Base-by-base conservation (phyloP, 2,329 filamentous ascomycete species). In the Talaromyces marneffei region DNA sequence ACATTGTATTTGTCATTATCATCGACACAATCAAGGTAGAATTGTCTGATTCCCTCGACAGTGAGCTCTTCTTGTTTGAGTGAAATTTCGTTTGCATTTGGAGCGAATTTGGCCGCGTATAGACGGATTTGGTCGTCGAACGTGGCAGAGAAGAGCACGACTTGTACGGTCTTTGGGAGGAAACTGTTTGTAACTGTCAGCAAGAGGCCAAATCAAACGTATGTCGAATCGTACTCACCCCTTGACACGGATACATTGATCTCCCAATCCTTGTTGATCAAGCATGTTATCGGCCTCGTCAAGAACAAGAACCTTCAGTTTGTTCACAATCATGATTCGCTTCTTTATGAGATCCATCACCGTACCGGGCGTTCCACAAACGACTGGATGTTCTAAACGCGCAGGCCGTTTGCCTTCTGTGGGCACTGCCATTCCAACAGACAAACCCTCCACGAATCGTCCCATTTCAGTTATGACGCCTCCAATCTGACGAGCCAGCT, bases 201-300 rank as follows among this genome's bases (percentile, higher is more conserved):
- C 16, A 39, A 46, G 6, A 46, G 6, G 48, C 9, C 16, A 16
- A 57, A 7, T 10, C 10, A 4, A 9, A 2, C 14, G n/a, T 8
- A 5, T 4, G 39, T 35, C 25, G 20, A 23, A 31, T 35, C 48
- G 20, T 3, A 14, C 18, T 55, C 77, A 94, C 91, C 78, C 77
- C 80, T 95, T 96, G 68, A 97, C 91, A 67, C 92, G 87, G 68
- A 92, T 85, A 76, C 93, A 97, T 78, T 99, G 94, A 62, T 97
- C 94, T 57, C 94, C 94, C 60, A 99, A 82, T 57, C 94, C 93
- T 77, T 96, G 91, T 76, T 93, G 89, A 72, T 97, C 94, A 63
- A 99, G 80, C 94, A 99, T 99, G 79, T 97, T 97, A 79, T 99
- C 94, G 61, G 94, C 94, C 79, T 99, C 94, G 71, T 99, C 94